Conservation (phyloP, 768 basidiomycete species). For the Suillus subaureus region DNA sequence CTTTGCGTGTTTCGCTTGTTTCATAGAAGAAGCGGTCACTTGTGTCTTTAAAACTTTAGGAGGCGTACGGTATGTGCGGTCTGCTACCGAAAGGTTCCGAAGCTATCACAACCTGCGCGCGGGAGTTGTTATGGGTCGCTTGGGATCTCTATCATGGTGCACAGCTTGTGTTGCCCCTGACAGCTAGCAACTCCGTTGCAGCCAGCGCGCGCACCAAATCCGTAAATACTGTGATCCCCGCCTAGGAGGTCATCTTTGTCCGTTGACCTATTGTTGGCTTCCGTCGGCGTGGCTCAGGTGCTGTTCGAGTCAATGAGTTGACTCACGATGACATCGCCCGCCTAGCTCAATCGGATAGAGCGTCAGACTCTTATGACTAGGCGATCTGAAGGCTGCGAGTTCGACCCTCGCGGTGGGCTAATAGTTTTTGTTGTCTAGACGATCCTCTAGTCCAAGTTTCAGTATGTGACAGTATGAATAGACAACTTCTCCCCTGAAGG, state of each 20-base stretch:
- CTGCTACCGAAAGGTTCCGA: neutral
- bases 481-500: neutral
- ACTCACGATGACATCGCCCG: slow-evolving; percentile 36
- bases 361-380: slow-evolving; percentile 61
- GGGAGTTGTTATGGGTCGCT: neutral
- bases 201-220: neutral
- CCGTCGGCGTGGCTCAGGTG: neutral
- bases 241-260: neutral
- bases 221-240: neutral
- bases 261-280: neutral
- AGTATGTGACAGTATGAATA: no score
- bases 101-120: neutral
- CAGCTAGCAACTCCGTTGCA: neutral
- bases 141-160: neutral
- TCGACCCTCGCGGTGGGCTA: slow-evolving; percentile 68
- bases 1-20: neutral
- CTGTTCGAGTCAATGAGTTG: no score
- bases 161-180: neutral
- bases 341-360: slow-evolving; percentile 72
- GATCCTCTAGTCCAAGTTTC: neutral
- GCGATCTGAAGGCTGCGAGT: slow-evolving; percentile 64
- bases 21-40: neutral
- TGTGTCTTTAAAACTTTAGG: slow-evolving; percentile 1
- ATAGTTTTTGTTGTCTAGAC: slow-evolving; percentile 18
- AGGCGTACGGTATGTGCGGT: neutral